phyloP scores from a whole-genome alignment of 202 grass and related monocot species.

The Panicum hallii region DNA sequence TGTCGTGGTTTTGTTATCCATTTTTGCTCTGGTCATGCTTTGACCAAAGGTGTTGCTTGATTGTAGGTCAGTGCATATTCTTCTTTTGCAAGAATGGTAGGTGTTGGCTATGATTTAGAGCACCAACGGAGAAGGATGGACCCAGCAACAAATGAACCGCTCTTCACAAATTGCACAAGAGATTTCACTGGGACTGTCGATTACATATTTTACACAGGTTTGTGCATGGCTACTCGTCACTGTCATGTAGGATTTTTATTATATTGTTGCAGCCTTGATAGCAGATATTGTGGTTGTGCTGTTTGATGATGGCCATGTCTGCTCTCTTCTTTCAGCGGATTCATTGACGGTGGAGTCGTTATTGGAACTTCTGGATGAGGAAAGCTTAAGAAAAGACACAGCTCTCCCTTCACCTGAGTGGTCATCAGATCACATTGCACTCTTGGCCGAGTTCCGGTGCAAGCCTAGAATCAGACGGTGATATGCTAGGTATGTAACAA shows the following conservation, averaged over 20 bases:
- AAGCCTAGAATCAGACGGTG: conserved; percentile 79
- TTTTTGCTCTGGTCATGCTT: conserved; percentile 30
- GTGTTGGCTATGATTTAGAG: conserved; percentile 69
- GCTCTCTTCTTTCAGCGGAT: conserved; percentile 72
- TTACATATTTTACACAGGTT: conserved; percentile 99
- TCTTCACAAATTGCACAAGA: conserved; percentile 97
- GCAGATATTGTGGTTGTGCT: not conserved
- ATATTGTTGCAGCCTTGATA: conserved; percentile 26
- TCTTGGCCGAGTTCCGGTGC: conserved; percentile 96
- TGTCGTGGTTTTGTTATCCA: conserved; percentile 23
- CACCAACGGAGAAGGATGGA: conserved; percentile 96
- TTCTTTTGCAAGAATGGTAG: conserved; percentile 85
- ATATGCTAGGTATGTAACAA: conserved; percentile 59
- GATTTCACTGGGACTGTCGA: conserved; percentile 95
- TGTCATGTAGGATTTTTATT: conserved; percentile 25
- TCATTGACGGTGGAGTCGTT: conserved; percentile 93
- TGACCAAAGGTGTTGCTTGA: conserved; percentile 43
- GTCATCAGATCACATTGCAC: conserved; percentile 98
- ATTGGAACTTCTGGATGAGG: conserved; percentile 96
- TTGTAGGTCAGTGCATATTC: conserved; percentile 96
- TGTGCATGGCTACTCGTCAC: not conserved
- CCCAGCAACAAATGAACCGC: conserved; percentile 86
- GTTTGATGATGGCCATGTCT: conserved; percentile 39
- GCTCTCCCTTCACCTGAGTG: conserved; percentile 97
- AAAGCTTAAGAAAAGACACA: conserved; percentile 96